Base-by-base conservation (phyloP, 805 yeast species). In the Pichia gijzeniarum region DNA sequence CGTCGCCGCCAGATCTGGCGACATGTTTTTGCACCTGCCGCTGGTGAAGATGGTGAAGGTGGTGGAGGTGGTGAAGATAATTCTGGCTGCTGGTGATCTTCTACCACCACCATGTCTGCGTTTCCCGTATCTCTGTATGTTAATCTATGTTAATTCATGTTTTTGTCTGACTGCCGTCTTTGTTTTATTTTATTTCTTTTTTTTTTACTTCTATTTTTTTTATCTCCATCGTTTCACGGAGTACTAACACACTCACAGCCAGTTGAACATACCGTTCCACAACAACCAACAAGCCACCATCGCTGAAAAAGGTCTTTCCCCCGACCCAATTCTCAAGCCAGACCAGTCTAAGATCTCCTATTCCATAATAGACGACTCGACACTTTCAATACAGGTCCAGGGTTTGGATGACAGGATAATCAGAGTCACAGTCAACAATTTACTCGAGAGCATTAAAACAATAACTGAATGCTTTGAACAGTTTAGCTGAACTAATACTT, bases 391-490 rank as follows among this genome's bases (percentile, higher is more conserved):
- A 25, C 50, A 55, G 1, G 85, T 86, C 53, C 60, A 67, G 7
- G 87, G 88, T 2, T 69, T 71, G 0, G 80, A 85, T 41, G 95
- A 85, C 52, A 68, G 96, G 37, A 80, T 80, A 6, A 73, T 89
- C 42, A 69, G 97, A 50, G 95, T 88, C 5, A 95, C 95, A 8
- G 86, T 85, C 17, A 87, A 88, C 62, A 83, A 82, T 52, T 75
- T 85, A 16, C 69, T 90, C 45, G 96, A 88, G 58, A 82, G 81
- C 50, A 61, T 87, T 45, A 82, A 82, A 56, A 80, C 93, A 0
- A 75, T 85, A 3, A 68, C 88, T 1, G 96, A 89, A 66, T 82
- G 95, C 45, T 68, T 88, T 53, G 95, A 86, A 47, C 84, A 79
- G 59, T 79, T 84, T 60, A 80, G 72, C 48, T 22, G 16, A 3